These are phyloP conservation scores for Leishmania arabica DNA, from an alignment of 208 protist species.

Conservation along the genomic window DNA sequence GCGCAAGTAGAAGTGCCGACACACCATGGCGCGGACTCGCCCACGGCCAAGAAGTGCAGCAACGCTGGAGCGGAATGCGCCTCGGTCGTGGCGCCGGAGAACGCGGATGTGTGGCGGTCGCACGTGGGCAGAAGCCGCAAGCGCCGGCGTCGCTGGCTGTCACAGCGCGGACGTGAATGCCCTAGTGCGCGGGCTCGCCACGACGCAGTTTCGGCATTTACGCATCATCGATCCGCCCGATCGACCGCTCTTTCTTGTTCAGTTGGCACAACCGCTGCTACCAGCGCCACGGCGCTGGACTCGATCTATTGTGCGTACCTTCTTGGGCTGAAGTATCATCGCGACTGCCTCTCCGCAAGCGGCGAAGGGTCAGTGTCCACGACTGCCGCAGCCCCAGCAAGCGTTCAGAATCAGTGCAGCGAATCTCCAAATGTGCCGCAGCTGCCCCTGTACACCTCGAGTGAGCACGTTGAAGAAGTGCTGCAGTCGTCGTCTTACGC, in stretches of 20 bases:
- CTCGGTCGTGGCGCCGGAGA: neutral
- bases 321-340: neutral
- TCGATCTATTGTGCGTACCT: constrained; percentile 7
- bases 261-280: no score
- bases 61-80: neutral
- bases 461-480: neutral
- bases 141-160: constrained; percentile 19
- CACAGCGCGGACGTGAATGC: neutral
- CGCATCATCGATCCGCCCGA: neutral
- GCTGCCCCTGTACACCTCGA: neutral
- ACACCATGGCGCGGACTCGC: neutral
- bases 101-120: neutral
- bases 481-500: constrained; percentile 9
- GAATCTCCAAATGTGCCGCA: neutral
- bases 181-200: neutral
- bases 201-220: neutral
- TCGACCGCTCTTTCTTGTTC: neutral
- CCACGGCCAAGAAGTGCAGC: neutral
- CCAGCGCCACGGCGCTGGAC: neutral
- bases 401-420: neutral
- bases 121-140: constrained; percentile 1
- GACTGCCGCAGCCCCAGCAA: neutral
- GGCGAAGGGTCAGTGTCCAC: neutral
- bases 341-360: neutral
- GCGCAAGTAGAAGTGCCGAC: neutral